Evolutionary conservation across 805 yeast species (phyloP), one percentile per base, ranked within the genome.

Genomic region (Candida boidinii): DNA sequence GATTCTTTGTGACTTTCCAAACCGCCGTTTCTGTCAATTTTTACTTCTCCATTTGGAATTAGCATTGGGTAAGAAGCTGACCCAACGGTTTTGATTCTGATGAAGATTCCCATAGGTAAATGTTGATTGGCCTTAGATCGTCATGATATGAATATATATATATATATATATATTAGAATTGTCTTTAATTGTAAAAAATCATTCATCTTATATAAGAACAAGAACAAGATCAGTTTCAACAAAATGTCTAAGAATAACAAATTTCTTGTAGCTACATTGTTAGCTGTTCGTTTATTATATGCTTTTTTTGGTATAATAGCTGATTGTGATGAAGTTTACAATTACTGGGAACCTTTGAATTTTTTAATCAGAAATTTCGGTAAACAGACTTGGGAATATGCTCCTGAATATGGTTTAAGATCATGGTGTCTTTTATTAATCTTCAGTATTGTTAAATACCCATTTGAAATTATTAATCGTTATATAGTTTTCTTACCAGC

Each of bases 331-430:
- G 97, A 90, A 54, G 78, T 72, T 0, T 90, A 73, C 68, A 90
- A 90, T 51, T 90, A 84, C 58, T 87, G 95, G 90, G 97, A 90
- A 43, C 96, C 97, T 1, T 61, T 90, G 37, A 88, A 90, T 51
- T 65, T 80, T 32, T 44, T 88, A 23, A 56, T 79, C 1, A 69
- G 95, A 42, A 81, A 80, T 3, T 85, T 86, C 53, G 97, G 96
- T 2, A 82, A 87, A 45, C 87, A 87, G 54, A 88, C 96, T 0
- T 88, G 96, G 96, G 96, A 88, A 51, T 90, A 88, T 53, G 84
- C 95, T 1, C 96, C 96, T 0, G 81, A 70, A 34, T 85, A 73
- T 48, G 85, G 95, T 13, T 84, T 88, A 34, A 60, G 97, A 42
- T 84, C 95, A 2, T 90, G 92, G 76, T 68, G 82, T 2, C 87